Evolutionary conservation across 441 rosid species (phyloP).

Genomic region (Pelargonium cotyledonis): DNA sequence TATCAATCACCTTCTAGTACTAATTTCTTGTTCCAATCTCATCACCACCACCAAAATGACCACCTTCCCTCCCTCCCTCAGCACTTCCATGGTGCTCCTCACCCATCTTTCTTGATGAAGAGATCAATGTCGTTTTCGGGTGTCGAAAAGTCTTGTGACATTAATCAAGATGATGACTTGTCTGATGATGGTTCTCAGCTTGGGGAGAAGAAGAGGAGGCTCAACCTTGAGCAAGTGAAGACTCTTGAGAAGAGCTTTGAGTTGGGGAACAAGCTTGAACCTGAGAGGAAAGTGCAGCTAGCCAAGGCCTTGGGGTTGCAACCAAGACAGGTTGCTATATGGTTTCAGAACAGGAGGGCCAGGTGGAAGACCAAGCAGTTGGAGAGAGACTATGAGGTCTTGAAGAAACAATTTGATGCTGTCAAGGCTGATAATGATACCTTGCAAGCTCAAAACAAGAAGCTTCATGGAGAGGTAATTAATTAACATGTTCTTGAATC

Average conservation of each 20-base stretch:
- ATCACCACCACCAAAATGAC: neutral
- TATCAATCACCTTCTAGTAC: neutral
- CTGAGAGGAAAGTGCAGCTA: constrained; percentile 84
- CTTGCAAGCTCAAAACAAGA: constrained; percentile 76
- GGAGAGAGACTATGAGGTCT: constrained; percentile 69
- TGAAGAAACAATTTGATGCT: constrained; percentile 70
- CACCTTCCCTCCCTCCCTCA: neutral
- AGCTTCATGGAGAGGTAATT: constrained; percentile 68
- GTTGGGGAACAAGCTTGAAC: constrained; percentile 86
- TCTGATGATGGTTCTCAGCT: constrained; percentile 86
- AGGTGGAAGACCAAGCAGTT: constrained; percentile 94
- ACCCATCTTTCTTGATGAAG: constrained; percentile 54
- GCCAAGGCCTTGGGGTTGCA: constrained; percentile 82
- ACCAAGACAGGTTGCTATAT: constrained; percentile 87
- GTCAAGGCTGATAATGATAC: constrained; percentile 79
- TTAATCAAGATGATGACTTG: constrained; percentile 68
- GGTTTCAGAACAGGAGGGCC: constrained; percentile 97
- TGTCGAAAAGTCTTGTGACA: constrained; percentile 26
- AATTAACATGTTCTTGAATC: neutral
- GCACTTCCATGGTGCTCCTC: neutral
- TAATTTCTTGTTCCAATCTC: neutral
- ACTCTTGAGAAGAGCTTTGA: constrained; percentile 91
- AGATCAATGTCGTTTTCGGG: constrained; percentile 80
- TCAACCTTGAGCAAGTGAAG: constrained; percentile 83
- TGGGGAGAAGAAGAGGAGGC: constrained; percentile 96